phyloP scores from a whole-genome alignment of 1,139 yeast genomes.

The Pichia sp. region DNA sequence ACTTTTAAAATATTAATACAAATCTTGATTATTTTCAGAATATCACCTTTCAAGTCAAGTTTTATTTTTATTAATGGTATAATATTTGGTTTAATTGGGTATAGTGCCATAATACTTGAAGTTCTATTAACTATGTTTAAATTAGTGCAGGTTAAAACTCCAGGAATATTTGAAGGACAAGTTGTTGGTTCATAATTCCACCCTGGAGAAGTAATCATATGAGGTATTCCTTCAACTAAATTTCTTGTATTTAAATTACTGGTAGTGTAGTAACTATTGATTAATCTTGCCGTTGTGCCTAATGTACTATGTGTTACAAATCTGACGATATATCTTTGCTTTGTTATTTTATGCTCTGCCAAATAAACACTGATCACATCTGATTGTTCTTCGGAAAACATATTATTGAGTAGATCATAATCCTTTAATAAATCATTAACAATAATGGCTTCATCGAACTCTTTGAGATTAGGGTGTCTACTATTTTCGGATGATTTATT shows the following conservation, averaged over 20 bases:
- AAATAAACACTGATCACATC: slow-evolving; percentile 12
- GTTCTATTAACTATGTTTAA: slow-evolving; percentile 7
- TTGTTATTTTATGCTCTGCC: slow-evolving; percentile 11
- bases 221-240: slow-evolving; percentile 1
- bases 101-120: slow-evolving; percentile 6
- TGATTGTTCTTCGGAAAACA: slow-evolving; percentile 2
- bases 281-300: slow-evolving; percentile 13
- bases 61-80: slow-evolving; percentile 2
- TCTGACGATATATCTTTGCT: slow-evolving; percentile 6
- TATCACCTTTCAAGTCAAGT: slow-evolving; percentile 15
- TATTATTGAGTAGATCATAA: slow-evolving; percentile 4
- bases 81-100: slow-evolving; percentile 6
- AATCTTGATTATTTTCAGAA: slow-evolving; percentile 33
- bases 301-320: slow-evolving; percentile 13
- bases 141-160: slow-evolving; percentile 8
- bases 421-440: background rate
- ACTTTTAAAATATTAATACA: slow-evolving; percentile 34
- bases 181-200: slow-evolving; percentile 12
- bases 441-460: background rate
- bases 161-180: slow-evolving; percentile 6
- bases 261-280: slow-evolving; percentile 12
- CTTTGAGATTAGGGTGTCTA: background rate
- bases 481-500: slow-evolving; percentile 6
- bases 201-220: background rate
- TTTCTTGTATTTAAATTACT: slow-evolving; percentile 4